These are phyloP conservation scores for Podaxis sp. DNA, from an alignment of 768 basidiomycete genomes.

Conservation along the genomic window DNA sequence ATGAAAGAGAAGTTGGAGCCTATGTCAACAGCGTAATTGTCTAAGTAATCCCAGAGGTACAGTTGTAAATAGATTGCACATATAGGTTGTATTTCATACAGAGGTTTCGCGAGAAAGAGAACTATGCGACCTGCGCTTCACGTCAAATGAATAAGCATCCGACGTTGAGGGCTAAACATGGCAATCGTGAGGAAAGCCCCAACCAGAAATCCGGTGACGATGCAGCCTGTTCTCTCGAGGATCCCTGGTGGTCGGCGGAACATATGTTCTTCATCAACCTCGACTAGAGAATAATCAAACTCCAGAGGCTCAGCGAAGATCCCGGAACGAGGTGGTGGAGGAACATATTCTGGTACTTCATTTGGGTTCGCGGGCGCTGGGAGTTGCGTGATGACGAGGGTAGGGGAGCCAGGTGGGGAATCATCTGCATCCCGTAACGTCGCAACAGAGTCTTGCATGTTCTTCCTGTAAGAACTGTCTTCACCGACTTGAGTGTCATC, in stretches of 20 bases:
- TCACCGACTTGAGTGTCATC: conserved; percentile 9
- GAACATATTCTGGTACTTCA: conserved; percentile 9
- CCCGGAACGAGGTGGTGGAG: conserved; percentile 10
- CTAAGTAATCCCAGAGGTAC: background rate
- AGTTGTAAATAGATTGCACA: background rate
- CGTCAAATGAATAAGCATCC: conserved; percentile 28
- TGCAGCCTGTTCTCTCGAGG: conserved; percentile 31
- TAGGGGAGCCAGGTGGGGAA: background rate
- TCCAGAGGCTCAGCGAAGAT: conserved; percentile 13
- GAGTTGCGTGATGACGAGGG: background rate
- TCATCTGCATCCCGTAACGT: background rate
- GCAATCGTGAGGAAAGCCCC: conserved; percentile 30
- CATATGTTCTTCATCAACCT: conserved; percentile 11
- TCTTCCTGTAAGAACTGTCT: conserved; percentile 3
- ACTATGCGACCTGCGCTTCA: background rate
- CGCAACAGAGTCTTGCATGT: background rate
- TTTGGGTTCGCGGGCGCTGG: background rate
- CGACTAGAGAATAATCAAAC: background rate
- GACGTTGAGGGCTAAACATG: conserved; percentile 28
- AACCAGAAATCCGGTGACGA: conserved; percentile 50
- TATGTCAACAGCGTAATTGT: background rate
- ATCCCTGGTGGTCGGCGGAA: conserved; percentile 18
- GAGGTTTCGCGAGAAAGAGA: background rate
- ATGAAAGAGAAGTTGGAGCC: background rate
- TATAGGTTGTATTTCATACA: background rate